These are phyloP conservation scores for Misopates orontium DNA, from an alignment of 257 asterid genomes.

Conservation along the genomic window DNA sequence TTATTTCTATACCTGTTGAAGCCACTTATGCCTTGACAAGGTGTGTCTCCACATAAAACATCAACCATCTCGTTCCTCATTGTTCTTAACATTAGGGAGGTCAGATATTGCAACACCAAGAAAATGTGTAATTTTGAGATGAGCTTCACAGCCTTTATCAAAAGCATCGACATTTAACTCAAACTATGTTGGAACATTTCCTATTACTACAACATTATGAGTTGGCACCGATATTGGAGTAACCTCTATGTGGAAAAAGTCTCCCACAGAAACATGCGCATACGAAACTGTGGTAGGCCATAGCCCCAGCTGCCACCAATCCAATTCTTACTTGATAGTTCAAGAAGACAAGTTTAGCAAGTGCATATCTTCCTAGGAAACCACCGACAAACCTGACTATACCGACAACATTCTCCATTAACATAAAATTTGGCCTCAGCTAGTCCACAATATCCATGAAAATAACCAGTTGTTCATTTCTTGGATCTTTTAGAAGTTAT, in stretches of 20 bases:
- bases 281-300: conserved; percentile 82
- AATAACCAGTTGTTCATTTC: conserved; percentile 61
- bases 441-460: conserved; percentile 65
- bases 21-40: conserved; percentile 95
- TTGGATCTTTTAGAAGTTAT: conserved; percentile 55
- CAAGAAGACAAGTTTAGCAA: conserved; percentile 64
- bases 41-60: conserved; percentile 98
- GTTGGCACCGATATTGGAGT: conserved; percentile 92
- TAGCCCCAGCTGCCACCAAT: conserved; percentile 84
- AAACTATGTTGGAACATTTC: conserved; percentile 58
- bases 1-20: conserved; percentile 64
- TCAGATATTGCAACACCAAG: conserved; percentile 80
- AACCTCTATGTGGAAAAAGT: conserved; percentile 66
- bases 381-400: conserved; percentile 60
- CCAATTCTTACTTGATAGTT: conserved; percentile 78
- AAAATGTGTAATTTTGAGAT: conserved; percentile 46
- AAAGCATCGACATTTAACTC: conserved; percentile 64
- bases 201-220: conserved; percentile 56
- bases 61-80: no score
- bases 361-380: conserved; percentile 73
- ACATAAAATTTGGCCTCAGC: conserved; percentile 59
- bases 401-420: conserved; percentile 93
- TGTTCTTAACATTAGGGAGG: conserved; percentile 72
- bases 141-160: conserved; percentile 38
- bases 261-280: conserved; percentile 85